A percentile compares a stretch with the other conserved stretches of the same genome.
phyloP scores from a whole-genome alignment of 2,329 filamentous ascomycete genomes.

The Albifimbria verrucaria region DNA sequence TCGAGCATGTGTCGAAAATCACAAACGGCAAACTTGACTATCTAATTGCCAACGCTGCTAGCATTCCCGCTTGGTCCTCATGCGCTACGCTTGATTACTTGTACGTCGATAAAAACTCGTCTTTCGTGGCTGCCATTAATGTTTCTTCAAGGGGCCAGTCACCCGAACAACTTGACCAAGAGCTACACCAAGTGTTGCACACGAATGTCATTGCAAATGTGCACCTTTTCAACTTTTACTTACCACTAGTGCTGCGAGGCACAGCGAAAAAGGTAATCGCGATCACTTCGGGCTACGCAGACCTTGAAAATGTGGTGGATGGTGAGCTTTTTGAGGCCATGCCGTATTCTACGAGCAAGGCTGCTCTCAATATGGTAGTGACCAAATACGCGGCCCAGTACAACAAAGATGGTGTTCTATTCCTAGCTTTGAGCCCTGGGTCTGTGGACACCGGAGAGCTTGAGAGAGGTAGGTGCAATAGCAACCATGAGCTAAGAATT shows the following conservation, averaged over 20 bases:
- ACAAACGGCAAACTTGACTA: neutral
- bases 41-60: neutral
- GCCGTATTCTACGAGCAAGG: neutral
- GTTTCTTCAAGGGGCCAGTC: neutral
- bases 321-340: neutral
- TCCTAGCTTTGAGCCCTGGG: neutral
- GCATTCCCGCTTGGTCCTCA: slow-evolving; percentile 3
- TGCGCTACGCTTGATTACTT: neutral
- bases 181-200: neutral
- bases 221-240: neutral
- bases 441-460: neutral
- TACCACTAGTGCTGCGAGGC: neutral
- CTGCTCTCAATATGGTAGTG: neutral
- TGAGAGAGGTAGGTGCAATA: neutral
- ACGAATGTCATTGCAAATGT: neutral
- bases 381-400: neutral
- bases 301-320: neutral
- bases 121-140: too few species aligned
- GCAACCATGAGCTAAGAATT: neutral
- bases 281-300: neutral
- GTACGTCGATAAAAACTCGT: too few species aligned
- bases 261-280: neutral
- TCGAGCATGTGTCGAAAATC: neutral
- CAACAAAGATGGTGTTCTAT: neutral
- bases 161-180: neutral